Conservation (phyloP, 257 asterid genomes). For the Fraxinus cuspidata region DNA sequence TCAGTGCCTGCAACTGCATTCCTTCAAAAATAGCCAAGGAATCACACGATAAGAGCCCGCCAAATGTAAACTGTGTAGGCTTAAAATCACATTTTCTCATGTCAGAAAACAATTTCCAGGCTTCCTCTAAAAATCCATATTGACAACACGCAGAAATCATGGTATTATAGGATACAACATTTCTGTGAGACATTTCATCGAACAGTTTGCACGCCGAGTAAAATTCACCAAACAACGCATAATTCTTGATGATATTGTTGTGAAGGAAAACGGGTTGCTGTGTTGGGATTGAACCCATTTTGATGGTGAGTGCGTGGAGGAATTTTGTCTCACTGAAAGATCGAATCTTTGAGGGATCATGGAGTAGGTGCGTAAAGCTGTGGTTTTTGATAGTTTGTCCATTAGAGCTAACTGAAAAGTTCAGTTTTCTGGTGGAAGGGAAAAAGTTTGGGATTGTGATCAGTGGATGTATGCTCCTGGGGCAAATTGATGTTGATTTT, state of each 20-base stretch:
- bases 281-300: constrained; percentile 39
- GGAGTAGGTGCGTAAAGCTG: constrained; percentile 40
- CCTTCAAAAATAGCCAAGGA: constrained; percentile 47
- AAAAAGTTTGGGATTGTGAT: constrained; percentile 10
- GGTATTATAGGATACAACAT: constrained; percentile 62
- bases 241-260: constrained; percentile 49
- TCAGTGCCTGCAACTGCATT: constrained; percentile 62
- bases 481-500: constrained; percentile 24
- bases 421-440: constrained; percentile 27
- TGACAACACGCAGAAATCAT: constrained; percentile 60
- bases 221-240: constrained; percentile 39
- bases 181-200: constrained; percentile 63
- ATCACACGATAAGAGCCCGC: constrained; percentile 57
- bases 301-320: constrained; percentile 66
- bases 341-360: constrained; percentile 41
- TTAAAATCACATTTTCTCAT: constrained; percentile 54
- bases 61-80: constrained; percentile 64
- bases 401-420: constrained; percentile 32
- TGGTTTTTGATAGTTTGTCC: constrained; percentile 40
- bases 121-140: constrained; percentile 43
- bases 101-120: constrained; percentile 49
- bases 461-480: constrained; percentile 19
- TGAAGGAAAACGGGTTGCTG: constrained; percentile 53
- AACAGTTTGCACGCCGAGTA: constrained; percentile 53
- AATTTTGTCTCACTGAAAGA: constrained; percentile 48